Conservation (phyloP, 1,139 yeast genomes). For the Pichia sp. region DNA sequence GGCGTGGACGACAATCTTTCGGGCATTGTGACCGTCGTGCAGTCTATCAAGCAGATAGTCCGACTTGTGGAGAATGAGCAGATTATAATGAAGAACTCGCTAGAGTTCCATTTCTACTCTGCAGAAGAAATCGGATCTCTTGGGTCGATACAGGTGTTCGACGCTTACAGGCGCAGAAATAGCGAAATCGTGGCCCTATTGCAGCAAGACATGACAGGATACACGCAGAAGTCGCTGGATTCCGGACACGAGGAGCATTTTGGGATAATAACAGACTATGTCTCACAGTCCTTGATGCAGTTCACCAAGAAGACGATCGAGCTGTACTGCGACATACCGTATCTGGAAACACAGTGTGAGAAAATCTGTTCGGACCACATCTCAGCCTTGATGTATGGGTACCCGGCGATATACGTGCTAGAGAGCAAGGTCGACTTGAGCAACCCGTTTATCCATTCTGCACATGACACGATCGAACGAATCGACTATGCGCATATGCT, state of each 20-base stretch:
- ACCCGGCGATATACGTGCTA: slow-evolving; percentile 75
- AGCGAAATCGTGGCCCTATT: slow-evolving; percentile 69
- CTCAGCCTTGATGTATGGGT: slow-evolving; percentile 77
- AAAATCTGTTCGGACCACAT: slow-evolving; percentile 94
- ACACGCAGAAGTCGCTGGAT: slow-evolving; percentile 51
- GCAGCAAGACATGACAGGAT: slow-evolving; percentile 97
- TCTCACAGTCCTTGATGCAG: slow-evolving; percentile 52
- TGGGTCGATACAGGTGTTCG: slow-evolving; percentile 80
- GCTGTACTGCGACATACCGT: slow-evolving; percentile 61
- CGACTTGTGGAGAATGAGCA: not conserved
- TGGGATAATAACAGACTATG: slow-evolving; percentile 77
- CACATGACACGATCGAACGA: slow-evolving; percentile 75
- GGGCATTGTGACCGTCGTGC: slow-evolving; percentile 56
- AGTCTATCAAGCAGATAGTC: slow-evolving; percentile 8
- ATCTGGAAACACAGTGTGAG: slow-evolving; percentile 75
- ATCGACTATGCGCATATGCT: slow-evolving; percentile 71
- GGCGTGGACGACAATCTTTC: slow-evolving; percentile 97
- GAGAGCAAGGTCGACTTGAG: slow-evolving; percentile 66
- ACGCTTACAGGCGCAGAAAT: slow-evolving; percentile 44
- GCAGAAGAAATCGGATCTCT: slow-evolving; percentile 93
- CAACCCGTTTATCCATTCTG: slow-evolving; percentile 70
- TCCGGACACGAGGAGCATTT: slow-evolving; percentile 63
- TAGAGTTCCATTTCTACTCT: slow-evolving; percentile 90
- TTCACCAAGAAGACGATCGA: slow-evolving; percentile 61
- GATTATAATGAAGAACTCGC: slow-evolving; percentile 48